These are phyloP conservation scores for Aethionema arabicum DNA, from an alignment of 345 rosid species.

Conservation along the genomic window DNA sequence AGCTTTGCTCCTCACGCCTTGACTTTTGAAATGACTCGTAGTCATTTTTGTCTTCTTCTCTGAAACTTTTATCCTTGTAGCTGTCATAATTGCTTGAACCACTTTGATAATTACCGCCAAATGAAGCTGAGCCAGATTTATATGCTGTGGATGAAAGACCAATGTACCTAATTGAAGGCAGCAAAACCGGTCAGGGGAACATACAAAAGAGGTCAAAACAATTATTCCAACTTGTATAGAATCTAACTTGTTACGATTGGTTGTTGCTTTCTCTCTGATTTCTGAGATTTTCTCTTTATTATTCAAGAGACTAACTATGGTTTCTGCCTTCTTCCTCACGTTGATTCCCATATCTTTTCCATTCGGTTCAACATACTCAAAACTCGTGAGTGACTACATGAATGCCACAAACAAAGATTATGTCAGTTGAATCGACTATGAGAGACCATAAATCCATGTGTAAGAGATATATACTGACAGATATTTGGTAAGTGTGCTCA, in stretches of 20 bases:
- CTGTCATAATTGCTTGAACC: constrained; percentile 54
- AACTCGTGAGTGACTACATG: constrained; percentile 81
- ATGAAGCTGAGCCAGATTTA: constrained; percentile 68
- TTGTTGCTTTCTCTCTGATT: constrained; percentile 81
- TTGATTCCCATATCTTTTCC: constrained; percentile 94
- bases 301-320: constrained; percentile 65
- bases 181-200: neutral
- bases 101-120: constrained; percentile 54
- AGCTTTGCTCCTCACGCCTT: constrained; percentile 47
- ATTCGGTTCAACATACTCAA: constrained; percentile 90
- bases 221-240: constrained; percentile 3
- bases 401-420: constrained; percentile 28
- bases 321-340: constrained; percentile 95
- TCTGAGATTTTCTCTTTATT: constrained; percentile 85
- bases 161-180: constrained; percentile 55
- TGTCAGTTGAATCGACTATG: constrained; percentile 28
- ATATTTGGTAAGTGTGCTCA: constrained; percentile 93
- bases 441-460: constrained; percentile 11
- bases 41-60: constrained; percentile 50
- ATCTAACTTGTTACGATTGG: constrained; percentile 90
- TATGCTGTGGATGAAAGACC: constrained; percentile 92
- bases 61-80: constrained; percentile 47
- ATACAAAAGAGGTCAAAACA: neutral
- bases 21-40: constrained; percentile 59
- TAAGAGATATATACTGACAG: constrained; percentile 53